phyloP scores from a whole-genome alignment of 805 yeast genomes.

The Metschnikowia kofuensis region DNA sequence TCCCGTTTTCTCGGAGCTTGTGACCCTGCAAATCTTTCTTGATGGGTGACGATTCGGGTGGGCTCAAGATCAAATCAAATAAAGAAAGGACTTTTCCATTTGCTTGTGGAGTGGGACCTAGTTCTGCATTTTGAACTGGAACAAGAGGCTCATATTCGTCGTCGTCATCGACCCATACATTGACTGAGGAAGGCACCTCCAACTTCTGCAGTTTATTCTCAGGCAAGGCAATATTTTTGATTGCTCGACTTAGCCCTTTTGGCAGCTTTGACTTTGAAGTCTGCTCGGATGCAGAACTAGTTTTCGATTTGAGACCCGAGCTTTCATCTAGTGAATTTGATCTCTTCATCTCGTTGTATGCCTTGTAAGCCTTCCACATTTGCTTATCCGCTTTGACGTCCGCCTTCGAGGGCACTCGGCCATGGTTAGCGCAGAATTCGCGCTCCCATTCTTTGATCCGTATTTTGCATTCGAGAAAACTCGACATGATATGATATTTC shows the following conservation, averaged over 20 bases:
- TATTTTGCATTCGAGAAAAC: conserved; percentile 8
- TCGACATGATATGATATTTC: conserved; percentile 3
- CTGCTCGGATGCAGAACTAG: neutral
- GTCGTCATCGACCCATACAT: conserved; percentile 13
- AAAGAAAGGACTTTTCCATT: conserved; percentile 73
- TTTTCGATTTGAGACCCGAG: neutral
- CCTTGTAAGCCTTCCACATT: conserved; percentile 31
- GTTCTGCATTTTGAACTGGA: conserved; percentile 30
- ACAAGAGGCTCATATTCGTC: conserved; percentile 12
- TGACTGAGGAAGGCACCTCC: neutral
- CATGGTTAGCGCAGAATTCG: conserved; percentile 25
- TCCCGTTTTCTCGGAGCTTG: conserved; percentile 1
- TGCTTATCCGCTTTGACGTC: conserved; percentile 32
- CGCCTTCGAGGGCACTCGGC: conserved; percentile 29
- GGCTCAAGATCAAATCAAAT: conserved; percentile 54
- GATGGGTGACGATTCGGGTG: conserved; percentile 43
- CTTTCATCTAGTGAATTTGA: neutral
- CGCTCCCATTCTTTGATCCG: conserved; percentile 42
- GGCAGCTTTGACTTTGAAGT: neutral
- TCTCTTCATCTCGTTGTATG: conserved; percentile 22
- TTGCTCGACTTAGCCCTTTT: no score
- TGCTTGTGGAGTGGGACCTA: conserved; percentile 88
- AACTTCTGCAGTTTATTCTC: no score
- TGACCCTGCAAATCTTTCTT: conserved; percentile 10
- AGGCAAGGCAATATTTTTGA: neutral